Evolutionary conservation across 495 filamentous ascomycete species (phyloP), one percentile per base, ranked within the genome.

Genomic region (Neurospora sp.): DNA sequence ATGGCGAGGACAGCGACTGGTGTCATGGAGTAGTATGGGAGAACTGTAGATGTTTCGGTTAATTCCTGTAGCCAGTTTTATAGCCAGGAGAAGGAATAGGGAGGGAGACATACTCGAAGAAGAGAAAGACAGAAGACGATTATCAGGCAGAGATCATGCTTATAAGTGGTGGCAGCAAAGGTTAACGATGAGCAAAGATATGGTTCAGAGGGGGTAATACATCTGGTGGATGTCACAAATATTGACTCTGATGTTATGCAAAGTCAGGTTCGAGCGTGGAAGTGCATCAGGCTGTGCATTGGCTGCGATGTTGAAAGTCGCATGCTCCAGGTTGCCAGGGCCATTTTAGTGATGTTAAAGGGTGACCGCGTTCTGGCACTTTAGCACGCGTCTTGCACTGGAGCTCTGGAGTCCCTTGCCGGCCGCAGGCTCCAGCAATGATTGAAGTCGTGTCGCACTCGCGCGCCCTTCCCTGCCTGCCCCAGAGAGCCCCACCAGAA

Each of bases 1-100:
- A 82, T 82, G 18, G 72, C 71, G 70, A 79, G 76, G 54, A 80
- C 75, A 35, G 76, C 77, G 31, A 79, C 23, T 38, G 77, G 72
- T 70, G 75, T 76, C 79, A 80, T 81, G 69, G 70, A 69, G n/a
- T 18, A 38, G 41, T 46, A 10, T n/a, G 38, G 38, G 27, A 20
- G 37, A 10, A 23, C 39, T 44, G 54, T 8, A 0, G 54, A 66
- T 37, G 6, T 0, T 35, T 37, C 3, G 6, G 54, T 62, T 0
- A 62, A 9, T 62, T 9, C 20, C 11, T 12, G 20, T 60, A 27
- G 20, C n/a, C 49, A 3, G 20, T 27, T 27, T 31, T 11, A n/a
- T n/a, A n/a, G n/a, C n/a, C n/a, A 31, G 20, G 6, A 35, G 23
- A 9, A 18, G 18, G 18, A 66, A 66, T 66, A 20, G 10, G 9